Base-by-base conservation (phyloP, 257 asterid species). In the Nyctanthes arbortristis region DNA sequence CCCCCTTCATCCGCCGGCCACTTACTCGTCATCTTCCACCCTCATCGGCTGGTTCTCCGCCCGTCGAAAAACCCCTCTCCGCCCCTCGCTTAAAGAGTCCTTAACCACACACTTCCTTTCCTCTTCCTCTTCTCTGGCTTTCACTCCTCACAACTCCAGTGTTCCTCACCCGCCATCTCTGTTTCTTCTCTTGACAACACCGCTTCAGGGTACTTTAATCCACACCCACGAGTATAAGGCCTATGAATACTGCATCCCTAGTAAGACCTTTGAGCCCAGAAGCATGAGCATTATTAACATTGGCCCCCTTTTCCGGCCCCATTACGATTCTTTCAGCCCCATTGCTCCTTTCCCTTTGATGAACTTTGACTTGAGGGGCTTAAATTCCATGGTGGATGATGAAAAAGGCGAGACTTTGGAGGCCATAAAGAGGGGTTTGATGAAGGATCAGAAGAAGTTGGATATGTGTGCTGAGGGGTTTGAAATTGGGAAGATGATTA, bases 201-300 rank as follows among this genome's bases (percentile, higher is more conserved):
- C 99, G 33, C 69, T 82, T 49, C 93, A 87, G 1, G 97, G 89
- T 5, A 92, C 91, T 37, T 16, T 87, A 11, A 87, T 89, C 40
- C 99, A 91, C 71, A 93, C 99, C 58, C 91, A 80, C 11, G 96
- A 93, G 65, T 93, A 93, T 80, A 90, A 80, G 77, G 93, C 88
- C 14, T 91, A 83, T 34, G 90, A 84, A 16, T 91, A 45, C 66
- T 79, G 72, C n/a, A 32, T 68, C 16, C 75, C 77, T 0, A 73
- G 73, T 29, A 72, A 56, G 58, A 63, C 77, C 20, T 91, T 93
- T 49, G 93, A 91, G 69, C 75, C 93, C 14, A 88, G 72, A 80
- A 86, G 88, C 59, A 18, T 93, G 34, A 78, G 37, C 31, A 79
- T 93, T 24, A 80, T 91, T 29, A 93, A 93, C 74, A 73, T 93